Conservation (phyloP, 1,284 basidiomycete genomes). For the Pyrrhoderma lamaoense region DNA sequence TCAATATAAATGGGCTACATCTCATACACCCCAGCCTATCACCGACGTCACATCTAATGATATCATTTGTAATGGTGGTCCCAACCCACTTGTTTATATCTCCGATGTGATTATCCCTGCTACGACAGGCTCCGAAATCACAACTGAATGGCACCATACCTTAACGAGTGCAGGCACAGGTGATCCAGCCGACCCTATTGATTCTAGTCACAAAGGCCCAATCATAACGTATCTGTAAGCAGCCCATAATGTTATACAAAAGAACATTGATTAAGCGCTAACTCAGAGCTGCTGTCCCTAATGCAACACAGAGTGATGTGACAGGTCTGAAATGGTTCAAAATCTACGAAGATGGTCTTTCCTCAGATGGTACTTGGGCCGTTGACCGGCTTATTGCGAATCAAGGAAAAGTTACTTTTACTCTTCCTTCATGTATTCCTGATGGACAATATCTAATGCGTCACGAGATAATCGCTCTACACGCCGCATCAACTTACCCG, state of each 20-base stretch:
- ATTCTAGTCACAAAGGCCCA: conserved; percentile 21
- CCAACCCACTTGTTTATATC: conserved; percentile 18
- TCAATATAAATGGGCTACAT: not conserved
- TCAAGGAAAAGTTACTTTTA: conserved; percentile 36
- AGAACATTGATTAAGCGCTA: no score
- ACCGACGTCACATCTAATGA: conserved; percentile 21
- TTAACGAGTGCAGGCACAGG: conserved; percentile 13
- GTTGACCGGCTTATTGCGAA: conserved; percentile 37
- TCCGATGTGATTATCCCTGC: conserved; percentile 15
- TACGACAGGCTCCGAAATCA: conserved; percentile 15
- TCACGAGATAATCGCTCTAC: conserved; percentile 25
- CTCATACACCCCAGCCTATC: conserved; percentile 17
- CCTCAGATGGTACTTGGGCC: conserved; percentile 27
- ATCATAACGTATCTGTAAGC: conserved; percentile 15
- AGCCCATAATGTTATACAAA: no score
- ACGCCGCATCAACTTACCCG: conserved; percentile 14
- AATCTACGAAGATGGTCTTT: conserved; percentile 31
- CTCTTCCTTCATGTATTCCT: conserved; percentile 31
- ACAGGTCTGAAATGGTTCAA: conserved; percentile 53
- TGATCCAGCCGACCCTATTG: conserved; percentile 20
- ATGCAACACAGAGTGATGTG: conserved; percentile 25
- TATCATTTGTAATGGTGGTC: conserved; percentile 22
- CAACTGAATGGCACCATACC: conserved; percentile 19
- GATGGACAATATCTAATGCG: conserved; percentile 32
- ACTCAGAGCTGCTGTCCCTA: conserved; percentile 8